phyloP scores from a whole-genome alignment of 805 yeast species.

The Kuraishia borneana region DNA sequence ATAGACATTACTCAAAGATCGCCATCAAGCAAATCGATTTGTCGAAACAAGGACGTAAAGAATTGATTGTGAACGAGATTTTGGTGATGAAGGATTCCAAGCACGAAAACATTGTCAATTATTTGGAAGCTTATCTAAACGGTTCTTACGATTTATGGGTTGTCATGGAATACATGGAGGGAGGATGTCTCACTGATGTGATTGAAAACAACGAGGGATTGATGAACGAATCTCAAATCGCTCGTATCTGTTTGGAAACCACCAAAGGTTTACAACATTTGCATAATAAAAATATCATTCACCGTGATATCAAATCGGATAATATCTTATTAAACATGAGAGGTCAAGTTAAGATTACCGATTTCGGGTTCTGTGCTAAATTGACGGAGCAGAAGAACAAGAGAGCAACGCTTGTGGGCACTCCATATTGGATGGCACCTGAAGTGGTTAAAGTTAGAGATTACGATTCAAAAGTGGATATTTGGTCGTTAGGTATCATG shows the following conservation, averaged over 20 bases:
- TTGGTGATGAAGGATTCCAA: conserved; percentile 93
- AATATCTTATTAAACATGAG: conserved; percentile 74
- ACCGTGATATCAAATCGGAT: conserved; percentile 94
- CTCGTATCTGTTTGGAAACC: conserved; percentile 84
- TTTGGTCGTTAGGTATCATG: conserved; percentile 98
- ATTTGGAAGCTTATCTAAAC: conserved; percentile 80
- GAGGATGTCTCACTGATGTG: conserved; percentile 93
- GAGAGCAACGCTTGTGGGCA: conserved; percentile 97
- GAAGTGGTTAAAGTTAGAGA: conserved; percentile 93
- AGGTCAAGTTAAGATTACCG: conserved; percentile 90
- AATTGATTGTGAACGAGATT: conserved; percentile 89
- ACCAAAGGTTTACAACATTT: conserved; percentile 84
- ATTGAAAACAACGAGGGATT: conserved; percentile 65
- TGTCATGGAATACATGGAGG: conserved; percentile 99
- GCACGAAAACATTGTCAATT: conserved; percentile 91
- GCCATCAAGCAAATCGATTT: conserved; percentile 96
- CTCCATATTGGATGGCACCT: conserved; percentile 99
- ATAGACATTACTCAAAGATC: conserved; percentile 44
- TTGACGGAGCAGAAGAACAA: conserved; percentile 70
- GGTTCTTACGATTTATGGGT: conserved; percentile 73
- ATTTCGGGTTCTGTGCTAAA: conserved; percentile 94
- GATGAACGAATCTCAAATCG: conserved; percentile 79
- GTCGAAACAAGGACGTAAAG: conserved; percentile 92
- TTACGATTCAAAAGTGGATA: conserved; percentile 93
- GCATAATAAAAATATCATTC: conserved; percentile 88